phyloP scores from a whole-genome alignment of 1,284 basidiomycete species.

The Gymnopus androsaceus region DNA sequence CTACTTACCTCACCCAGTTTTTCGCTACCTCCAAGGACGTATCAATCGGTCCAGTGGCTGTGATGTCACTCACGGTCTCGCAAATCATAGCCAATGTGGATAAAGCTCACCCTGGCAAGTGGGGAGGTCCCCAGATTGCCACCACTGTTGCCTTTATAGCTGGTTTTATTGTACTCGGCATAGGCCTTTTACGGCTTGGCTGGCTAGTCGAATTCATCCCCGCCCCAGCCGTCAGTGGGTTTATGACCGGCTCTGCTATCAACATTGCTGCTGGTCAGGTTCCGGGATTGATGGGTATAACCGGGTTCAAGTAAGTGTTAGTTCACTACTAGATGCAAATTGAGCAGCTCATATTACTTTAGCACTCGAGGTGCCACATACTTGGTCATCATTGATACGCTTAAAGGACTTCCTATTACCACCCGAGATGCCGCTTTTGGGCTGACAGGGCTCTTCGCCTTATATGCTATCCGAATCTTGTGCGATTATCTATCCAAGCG shows the following conservation, averaged over 20 bases:
- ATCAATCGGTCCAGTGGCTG: slow-evolving; percentile 96
- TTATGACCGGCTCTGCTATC: slow-evolving; percentile 90
- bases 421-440: slow-evolving; percentile 90
- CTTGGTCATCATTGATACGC: slow-evolving; percentile 87
- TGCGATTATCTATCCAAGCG: slow-evolving; percentile 63
- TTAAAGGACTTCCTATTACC: slow-evolving; percentile 79
- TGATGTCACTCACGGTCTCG: slow-evolving; percentile 93
- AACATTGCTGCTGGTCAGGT: slow-evolving; percentile 86
- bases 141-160: slow-evolving; percentile 85
- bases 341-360: background rate
- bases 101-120: slow-evolving; percentile 51
- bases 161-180: slow-evolving; percentile 90
- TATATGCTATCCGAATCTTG: slow-evolving; percentile 76
- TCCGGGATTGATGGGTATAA: slow-evolving; percentile 83
- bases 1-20: slow-evolving; percentile 48
- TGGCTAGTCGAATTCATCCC: slow-evolving; percentile 98
- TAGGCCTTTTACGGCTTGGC: slow-evolving; percentile 90
- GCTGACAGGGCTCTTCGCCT: slow-evolving; percentile 68
- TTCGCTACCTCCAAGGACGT: slow-evolving; percentile 96
- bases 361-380: slow-evolving; percentile 82
- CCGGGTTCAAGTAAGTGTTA: slow-evolving; percentile 71
- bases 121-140: slow-evolving; percentile 76
- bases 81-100: slow-evolving; percentile 77
- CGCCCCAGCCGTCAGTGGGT: slow-evolving; percentile 89
- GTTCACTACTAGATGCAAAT: background rate